Base-by-base conservation (phyloP, 163 green algal genomes). In the Trebouxiophyceae sp. region DNA sequence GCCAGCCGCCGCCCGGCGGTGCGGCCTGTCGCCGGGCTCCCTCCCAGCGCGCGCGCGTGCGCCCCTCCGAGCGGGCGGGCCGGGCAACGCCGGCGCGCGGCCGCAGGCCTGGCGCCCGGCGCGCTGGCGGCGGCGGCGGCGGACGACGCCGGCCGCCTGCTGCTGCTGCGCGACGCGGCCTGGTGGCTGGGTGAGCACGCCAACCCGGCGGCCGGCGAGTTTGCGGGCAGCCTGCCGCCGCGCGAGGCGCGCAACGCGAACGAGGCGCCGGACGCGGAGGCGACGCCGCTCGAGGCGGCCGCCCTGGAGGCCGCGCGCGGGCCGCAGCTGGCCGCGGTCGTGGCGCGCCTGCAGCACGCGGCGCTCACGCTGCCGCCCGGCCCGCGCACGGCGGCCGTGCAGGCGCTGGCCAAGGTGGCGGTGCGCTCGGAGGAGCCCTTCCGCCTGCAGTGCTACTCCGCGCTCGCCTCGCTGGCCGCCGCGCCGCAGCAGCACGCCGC, bases 121-220 rank as follows among this genome's bases (percentile, higher is more conserved):
- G 70, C n/a, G 57, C 77, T 19, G 77, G 68, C 4, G 4, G 33
- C 62, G 31, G 77, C 74, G 1, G 71, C 71, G 19, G 45, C 28
- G 0, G 68, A 80, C 45, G 79, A 82, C 30, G 77, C 74, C 24
- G 76, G 69, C 28, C 82, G 77, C 77, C 67, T 67, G 24, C 66
- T 68, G 28, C 75, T 83, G 29, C 65, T 73, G 57, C 60, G 59
- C 55, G 78, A 70, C 22, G 73, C 81, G 3, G 76, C 72, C 5
- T 85, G 80, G 78, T 95, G 86, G 87, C 72, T 93, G 50, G 87
- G 86, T 4, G 87, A 93, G 75, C 71, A 91, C 58, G 71, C 77
- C 33, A 90, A 90, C 73, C 69, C 64, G 32, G 69, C 76, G 0
- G 46, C 73, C 22, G 69, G 69, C 23, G 75, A 82, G 54, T 77